Evolutionary conservation across 345 rosid genomes (phyloP).

Genomic region (Lepidium aucheri): DNA sequence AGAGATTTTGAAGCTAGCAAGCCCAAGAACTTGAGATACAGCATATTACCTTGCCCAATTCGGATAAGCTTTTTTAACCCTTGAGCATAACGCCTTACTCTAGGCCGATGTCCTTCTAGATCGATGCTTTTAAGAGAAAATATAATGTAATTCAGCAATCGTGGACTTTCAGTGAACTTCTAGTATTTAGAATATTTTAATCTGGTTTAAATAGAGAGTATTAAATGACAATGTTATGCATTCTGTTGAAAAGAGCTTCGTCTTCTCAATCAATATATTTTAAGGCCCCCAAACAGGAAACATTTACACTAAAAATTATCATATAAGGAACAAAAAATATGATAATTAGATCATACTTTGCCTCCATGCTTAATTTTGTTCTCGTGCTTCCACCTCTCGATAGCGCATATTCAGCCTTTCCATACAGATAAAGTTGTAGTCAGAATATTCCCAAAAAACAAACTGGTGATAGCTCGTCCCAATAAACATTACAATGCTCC

Average conservation of each 20-base stretch:
- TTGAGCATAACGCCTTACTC: conserved; percentile 80
- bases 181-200: neutral
- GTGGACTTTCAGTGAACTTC: neutral
- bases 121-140: conserved; percentile 46
- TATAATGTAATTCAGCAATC: conserved; percentile 2
- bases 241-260: neutral
- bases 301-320: neutral
- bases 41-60: conserved; percentile 79
- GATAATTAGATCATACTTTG: conserved; percentile 52
- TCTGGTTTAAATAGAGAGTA: neutral
- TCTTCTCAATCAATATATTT: neutral
- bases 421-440: conserved; percentile 8
- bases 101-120: conserved; percentile 82
- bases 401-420: conserved; percentile 76
- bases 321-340: neutral
- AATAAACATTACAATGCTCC: conserved; percentile 1
- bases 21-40: neutral
- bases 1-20: neutral
- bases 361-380: conserved; percentile 67
- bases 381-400: conserved; percentile 54
- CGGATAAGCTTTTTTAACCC: conserved; percentile 73
- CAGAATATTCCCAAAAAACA: conserved; percentile 4
- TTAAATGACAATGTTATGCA: neutral
- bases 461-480: neutral
- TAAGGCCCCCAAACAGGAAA: neutral